Evolutionary conservation across 1,284 basidiomycete genomes (phyloP), one percentile per base, ranked within the genome.

Genomic region (Polyporus tsugae): DNA sequence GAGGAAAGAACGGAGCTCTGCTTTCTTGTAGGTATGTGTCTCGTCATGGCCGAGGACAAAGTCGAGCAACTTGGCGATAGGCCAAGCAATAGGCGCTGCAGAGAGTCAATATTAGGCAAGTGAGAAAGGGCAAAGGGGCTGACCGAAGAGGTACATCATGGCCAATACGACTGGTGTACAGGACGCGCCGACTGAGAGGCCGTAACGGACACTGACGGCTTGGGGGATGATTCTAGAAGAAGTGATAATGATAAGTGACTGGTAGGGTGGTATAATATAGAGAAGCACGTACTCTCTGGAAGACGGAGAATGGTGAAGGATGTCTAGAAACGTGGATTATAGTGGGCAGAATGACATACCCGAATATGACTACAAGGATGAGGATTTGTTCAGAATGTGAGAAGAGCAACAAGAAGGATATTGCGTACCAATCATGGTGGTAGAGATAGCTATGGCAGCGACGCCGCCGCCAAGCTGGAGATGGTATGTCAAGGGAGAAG

Each of bases 1-100:
- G 36, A 99, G 87, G 82, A 99, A 98, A 0, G 93, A 95, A 81
- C 95, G 96, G 57, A 98, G 87, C 77, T 97, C 94, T 0, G 94
- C 94, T 78, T 96, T 96, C 77, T 96, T 95, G 84, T 96, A 97
- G 0, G 93, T 95, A 68, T 92, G 87, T 0, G 85, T 83, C 72
- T 92, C 91, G 72, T 90, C 83, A 2, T 81, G 84, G 38, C 96
- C 96, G 1, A 97, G 89, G 1, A 91, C 86, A 57, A 81, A 85
- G 78, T 97, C 96, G 42, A 97, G 89, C 0, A 97, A 83, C 77
- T 94, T 95, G 11, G 96, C 95, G 65, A 92, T 95, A 1, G 96
- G 96, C 83, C 88, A 97, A 0, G 96, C 95, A 65, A 97, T 85
- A 2, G 95, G 95, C 1, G 93, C 91, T 92, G 63, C 19, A 22